These are phyloP conservation scores for Yarrowia porcina DNA, from an alignment of 805 yeast species.

Conservation along the genomic window DNA sequence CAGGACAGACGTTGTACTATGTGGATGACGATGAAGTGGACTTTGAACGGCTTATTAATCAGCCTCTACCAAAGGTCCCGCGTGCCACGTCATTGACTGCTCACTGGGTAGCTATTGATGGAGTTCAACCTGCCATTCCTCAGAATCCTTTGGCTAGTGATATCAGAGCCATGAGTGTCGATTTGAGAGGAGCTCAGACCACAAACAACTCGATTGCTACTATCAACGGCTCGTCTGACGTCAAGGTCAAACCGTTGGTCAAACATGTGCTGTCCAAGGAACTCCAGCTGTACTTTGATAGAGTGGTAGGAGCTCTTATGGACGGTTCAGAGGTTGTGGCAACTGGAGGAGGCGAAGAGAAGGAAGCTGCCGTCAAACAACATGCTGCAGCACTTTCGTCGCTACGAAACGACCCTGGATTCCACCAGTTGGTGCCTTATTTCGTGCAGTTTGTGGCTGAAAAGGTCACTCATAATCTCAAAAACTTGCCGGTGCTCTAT, in stretches of 20 bases:
- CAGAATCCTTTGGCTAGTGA: constrained; percentile 85
- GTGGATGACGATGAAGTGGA: constrained; percentile 90
- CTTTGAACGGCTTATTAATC: constrained; percentile 87
- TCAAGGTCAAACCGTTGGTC: constrained; percentile 71
- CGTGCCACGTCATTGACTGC: constrained; percentile 89
- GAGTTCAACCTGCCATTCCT: constrained; percentile 96
- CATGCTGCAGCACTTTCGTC: constrained; percentile 63
- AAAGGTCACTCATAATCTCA: constrained; percentile 82
- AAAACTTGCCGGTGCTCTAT: constrained; percentile 63
- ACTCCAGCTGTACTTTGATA: constrained; percentile 87
- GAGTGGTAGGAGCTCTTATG: constrained; percentile 74
- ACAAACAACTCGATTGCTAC: constrained; percentile 54
- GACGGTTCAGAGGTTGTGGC: constrained; percentile 32
- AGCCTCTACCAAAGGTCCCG: constrained; percentile 93
- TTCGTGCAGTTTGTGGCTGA: constrained; percentile 95
- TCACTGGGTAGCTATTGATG: constrained; percentile 94
- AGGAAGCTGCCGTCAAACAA: constrained; percentile 8
- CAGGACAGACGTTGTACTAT: constrained; percentile 91
- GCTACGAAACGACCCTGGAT: constrained; percentile 85
- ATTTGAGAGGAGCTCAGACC: constrained; percentile 72
- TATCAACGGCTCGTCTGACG: constrained; percentile 51
- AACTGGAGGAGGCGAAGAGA: background rate
- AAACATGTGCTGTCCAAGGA: constrained; percentile 94
- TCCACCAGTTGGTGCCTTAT: constrained; percentile 95
- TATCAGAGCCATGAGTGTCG: constrained; percentile 71